phyloP scores from a whole-genome alignment of 305 asterid species.

The Solanum hybrid region DNA sequence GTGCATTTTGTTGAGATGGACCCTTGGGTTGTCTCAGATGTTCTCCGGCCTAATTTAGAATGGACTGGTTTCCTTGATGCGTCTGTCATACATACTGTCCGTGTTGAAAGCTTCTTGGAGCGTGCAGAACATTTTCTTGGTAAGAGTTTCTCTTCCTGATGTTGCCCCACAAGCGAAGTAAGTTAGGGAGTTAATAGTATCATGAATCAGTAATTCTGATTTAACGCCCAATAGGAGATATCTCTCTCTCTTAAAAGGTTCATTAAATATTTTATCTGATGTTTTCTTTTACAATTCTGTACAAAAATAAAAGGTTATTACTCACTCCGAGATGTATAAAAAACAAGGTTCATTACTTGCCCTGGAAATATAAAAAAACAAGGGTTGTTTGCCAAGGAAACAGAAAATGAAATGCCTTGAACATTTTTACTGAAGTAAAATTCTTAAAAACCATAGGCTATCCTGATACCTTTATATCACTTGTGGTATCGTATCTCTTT shows the following conservation, averaged over 20 bases:
- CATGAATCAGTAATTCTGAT: background rate
- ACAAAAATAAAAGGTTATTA: background rate
- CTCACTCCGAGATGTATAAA: background rate
- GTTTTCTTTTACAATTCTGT: background rate
- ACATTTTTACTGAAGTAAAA: background rate
- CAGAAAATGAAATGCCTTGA: background rate
- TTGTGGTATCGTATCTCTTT: background rate
- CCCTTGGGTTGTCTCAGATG: conserved; percentile 95
- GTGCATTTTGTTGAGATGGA: conserved; percentile 99
- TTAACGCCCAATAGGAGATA: background rate
- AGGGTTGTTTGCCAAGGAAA: background rate
- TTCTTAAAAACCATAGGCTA: background rate
- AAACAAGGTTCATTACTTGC: background rate
- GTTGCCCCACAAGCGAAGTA: background rate
- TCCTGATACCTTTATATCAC: background rate
- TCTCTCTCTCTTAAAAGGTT: background rate
- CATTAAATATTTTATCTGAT: background rate
- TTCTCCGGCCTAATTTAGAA: conserved; percentile 76
- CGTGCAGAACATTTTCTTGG: conserved; percentile 59
- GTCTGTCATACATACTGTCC: conserved; percentile 63
- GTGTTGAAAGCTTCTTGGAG: conserved; percentile 72
- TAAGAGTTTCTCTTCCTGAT: conserved; percentile 11
- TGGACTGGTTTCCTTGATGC: conserved; percentile 68
- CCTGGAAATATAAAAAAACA: background rate
- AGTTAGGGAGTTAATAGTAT: background rate